Base-by-base conservation (phyloP, 2,329 filamentous ascomycete species). In the Talaromyces amestolkiae region DNA sequence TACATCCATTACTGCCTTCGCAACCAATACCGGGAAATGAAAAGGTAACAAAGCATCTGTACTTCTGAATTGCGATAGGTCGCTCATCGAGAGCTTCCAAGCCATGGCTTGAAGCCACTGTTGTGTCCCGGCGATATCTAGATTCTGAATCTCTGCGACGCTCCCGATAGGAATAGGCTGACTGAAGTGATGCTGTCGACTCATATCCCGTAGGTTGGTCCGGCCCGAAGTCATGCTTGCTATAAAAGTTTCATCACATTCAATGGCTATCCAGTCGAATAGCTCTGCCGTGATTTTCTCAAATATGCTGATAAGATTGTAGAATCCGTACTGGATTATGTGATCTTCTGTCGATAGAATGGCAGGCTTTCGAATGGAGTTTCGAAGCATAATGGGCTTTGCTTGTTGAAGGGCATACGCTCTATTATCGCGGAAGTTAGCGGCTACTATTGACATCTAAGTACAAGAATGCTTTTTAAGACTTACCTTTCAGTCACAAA, bases 51-150 rank as follows among this genome's bases (percentile, higher is more conserved):
- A 82, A 65, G 90, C 85, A 7, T 75, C 71, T 1, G 81, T 76
- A 0, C 87, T 81, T 2, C 82, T 82, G 37, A 84, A 86, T 37
- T 86, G 88, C 22, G 90, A 81, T 17, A 87, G 83, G 43, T 86
- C 85, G 70, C 88, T 88, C 65, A 90, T 89, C 4, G 88, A 89
- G 1, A 89, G 82, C 70, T 90, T 89, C 89, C 89, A 91, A 61
- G 91, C 86, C 78, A 91, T 89, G 0, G 88, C 84, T 49, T 87
- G 83, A 1, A 91, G 81, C 89, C 89, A 91, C 72, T 90, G 87
- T 72, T 91, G 89, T 2, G 87, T 91, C 62, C 89, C 84, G 51
- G 89, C 81, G 19, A 91, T 82, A 70, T 91, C 87, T 7, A 89
- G 87, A 63, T 87, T 89, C 70, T 91, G 89, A 22, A 86, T 88